phyloP scores from a whole-genome alignment of 2,329 filamentous ascomycete genomes.

The Sporothrix humicola region DNA sequence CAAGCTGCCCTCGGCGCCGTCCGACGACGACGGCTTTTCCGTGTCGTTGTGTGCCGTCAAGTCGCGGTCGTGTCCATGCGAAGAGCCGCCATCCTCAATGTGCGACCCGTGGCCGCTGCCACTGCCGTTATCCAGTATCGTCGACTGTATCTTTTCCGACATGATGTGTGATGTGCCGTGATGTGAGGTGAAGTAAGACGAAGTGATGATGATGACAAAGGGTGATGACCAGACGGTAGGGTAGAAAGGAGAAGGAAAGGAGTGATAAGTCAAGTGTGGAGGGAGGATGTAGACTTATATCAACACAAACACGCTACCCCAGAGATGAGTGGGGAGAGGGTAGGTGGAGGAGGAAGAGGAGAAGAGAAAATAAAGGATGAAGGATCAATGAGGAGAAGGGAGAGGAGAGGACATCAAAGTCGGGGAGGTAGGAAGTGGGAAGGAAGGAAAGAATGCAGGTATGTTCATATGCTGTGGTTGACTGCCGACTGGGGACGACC shows the following conservation, averaged over 20 bases:
- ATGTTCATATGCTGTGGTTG: neutral
- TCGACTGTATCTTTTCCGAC: slow-evolving; percentile 21
- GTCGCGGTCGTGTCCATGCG: neutral
- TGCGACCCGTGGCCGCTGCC: slow-evolving; percentile 30
- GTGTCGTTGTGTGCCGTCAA: neutral
- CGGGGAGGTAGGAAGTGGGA: slow-evolving; percentile 6
- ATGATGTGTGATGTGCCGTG: neutral
- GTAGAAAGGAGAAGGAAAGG: neutral
- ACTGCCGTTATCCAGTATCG: slow-evolving; percentile 31
- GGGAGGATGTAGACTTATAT: slow-evolving; percentile 23
- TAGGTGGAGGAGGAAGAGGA: neutral
- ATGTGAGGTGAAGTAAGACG: neutral
- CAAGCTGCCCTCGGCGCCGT: neutral
- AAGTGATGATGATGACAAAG: slow-evolving; percentile 4
- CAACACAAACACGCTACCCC: slow-evolving; percentile 19
- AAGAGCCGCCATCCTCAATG: slow-evolving; percentile 23
- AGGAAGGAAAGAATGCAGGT: neutral
- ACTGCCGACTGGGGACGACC: neutral
- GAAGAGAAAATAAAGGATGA: neutral
- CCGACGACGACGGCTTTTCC: slow-evolving; percentile 13
- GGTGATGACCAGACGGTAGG: neutral
- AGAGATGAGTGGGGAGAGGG: neutral
- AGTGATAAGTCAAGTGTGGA: no score
- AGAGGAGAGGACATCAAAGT: neutral
- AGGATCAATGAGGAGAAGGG: neutral